A percentile compares a stretch with the other conserved stretches of the same genome.
Conservation (phyloP, 148 eudicot species). For the Vaccinium darrowii region DNA sequence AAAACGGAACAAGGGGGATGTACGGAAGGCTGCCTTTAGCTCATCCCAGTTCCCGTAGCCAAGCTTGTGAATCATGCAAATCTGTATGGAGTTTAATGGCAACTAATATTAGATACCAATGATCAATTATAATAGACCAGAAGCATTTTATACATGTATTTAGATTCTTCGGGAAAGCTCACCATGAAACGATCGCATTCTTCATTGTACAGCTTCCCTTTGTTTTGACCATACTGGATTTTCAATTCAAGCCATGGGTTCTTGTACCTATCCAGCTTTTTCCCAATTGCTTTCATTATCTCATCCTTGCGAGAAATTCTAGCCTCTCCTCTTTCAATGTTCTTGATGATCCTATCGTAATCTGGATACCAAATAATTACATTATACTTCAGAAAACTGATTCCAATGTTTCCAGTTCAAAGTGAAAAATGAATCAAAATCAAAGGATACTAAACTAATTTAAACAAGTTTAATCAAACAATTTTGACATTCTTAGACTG, state of each 20-base stretch:
- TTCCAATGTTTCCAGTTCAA: background rate
- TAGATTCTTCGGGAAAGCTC: background rate
- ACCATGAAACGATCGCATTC: slow-evolving; percentile 99
- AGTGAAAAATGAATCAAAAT: background rate
- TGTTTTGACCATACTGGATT: slow-evolving; percentile 98
- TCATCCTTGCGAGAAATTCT: slow-evolving; percentile 96
- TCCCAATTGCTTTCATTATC: slow-evolving; percentile 96
- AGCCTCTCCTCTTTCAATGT: slow-evolving; percentile 97
- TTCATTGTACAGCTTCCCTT: slow-evolving; percentile 98
- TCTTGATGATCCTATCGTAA: slow-evolving; percentile 92
- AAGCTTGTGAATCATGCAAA: slow-evolving; percentile 95
- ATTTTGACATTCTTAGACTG: background rate
- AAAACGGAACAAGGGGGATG: slow-evolving; percentile 84
- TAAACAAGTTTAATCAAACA: background rate
- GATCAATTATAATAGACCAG: background rate
- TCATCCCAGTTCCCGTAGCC: slow-evolving; percentile 99
- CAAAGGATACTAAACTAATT: background rate
- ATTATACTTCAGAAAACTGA: slow-evolving; percentile 18
- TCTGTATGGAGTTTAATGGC: slow-evolving; percentile 34
- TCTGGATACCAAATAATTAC: slow-evolving; percentile 36
- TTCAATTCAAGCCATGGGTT: slow-evolving; percentile 97
- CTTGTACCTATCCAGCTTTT: slow-evolving; percentile 93
- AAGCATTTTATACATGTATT: background rate
- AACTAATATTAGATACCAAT: background rate
- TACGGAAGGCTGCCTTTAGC: slow-evolving; percentile 93